Evolutionary conservation across 2,329 filamentous ascomycete species (phyloP), one percentile per base, ranked within the genome.

Genomic region (Cercospora zeae-maydis): DNA sequence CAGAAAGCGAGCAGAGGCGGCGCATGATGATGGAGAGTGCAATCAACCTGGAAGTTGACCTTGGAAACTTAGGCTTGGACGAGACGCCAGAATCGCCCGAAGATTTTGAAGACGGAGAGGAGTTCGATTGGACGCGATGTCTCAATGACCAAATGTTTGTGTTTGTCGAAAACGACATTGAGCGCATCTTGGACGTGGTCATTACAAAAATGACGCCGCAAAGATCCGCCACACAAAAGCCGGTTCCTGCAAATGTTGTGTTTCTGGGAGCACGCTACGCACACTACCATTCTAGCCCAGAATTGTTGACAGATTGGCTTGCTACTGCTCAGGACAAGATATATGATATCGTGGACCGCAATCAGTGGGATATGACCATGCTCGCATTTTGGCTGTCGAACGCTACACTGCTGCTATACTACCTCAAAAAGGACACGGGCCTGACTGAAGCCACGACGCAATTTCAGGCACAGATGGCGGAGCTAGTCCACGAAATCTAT

Each of bases 21-120:
- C 86, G 95, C 33, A 96, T 99, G 92, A 97, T 98, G 93, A 95
- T 96, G 86, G 95, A 99, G 75, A 99, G 95, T 73, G 93, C 95
- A 5, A 89, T 96, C 68, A 96, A 99, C 75, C 82, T 99, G 36
- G 95, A 99, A 76, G 95, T 99, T 45, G 95, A 99, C 72, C 78
- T 99, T 60, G 95, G 93, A 11, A 99, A 96, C 71, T 86, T 99
- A 61, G 95, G 95, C 31, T 88, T 99, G 71, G 95, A 99, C 74
- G 95, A 99, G 75, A 90, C 96, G 73, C 91, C 93, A 58, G 95
- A 98, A 82, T 91, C 92, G 79, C 82, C 84, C 14, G 92, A 93
- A 63, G 93, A 97, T 59, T 84, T 92, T 69, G 92, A 96, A 71
- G 93, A 97, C 62, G 86, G 88, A 61, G 93, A 96, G 72, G 95